These are phyloP conservation scores for Talaromyces sp. DNA, from an alignment of 2,329 filamentous ascomycete genomes.

Conservation along the genomic window DNA sequence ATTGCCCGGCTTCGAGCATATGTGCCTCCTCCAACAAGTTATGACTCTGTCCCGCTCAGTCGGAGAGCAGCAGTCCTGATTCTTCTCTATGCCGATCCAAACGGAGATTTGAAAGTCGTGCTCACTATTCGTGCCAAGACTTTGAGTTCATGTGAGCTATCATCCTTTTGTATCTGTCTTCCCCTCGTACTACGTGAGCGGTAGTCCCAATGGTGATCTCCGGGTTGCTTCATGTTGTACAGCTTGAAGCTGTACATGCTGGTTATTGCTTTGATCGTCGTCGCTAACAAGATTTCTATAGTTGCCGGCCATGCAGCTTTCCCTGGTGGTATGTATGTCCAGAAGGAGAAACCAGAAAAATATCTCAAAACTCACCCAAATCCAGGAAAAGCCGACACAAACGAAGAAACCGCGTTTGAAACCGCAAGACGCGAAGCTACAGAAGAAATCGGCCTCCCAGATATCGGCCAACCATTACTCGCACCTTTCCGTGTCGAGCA, in stretches of 20 bases:
- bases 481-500: constrained; percentile 78
- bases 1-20: constrained; percentile 53
- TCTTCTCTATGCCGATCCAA: constrained; percentile 76
- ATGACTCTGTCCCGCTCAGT: constrained; percentile 50
- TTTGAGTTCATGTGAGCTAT: constrained; percentile 48
- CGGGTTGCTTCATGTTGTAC: background rate
- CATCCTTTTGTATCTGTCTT: background rate
- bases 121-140: constrained; percentile 57
- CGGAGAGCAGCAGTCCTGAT: constrained; percentile 82
- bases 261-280: background rate
- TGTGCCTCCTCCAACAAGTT: constrained; percentile 51
- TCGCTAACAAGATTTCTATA: constrained; percentile 14
- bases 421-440: constrained; percentile 84
- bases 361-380: background rate
- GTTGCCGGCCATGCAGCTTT: constrained; percentile 81
- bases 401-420: constrained; percentile 58
- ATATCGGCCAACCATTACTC: constrained; percentile 63
- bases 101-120: constrained; percentile 67
- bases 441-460: constrained; percentile 86
- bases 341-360: background rate
- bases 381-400: constrained; percentile 49
- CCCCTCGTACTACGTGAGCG: background rate
- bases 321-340: constrained; percentile 59
- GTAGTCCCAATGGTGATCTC: background rate
- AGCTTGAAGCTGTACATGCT: background rate